Base-by-base conservation (phyloP, 257 asterid genomes). In the Nicotiana obtusifolia region DNA sequence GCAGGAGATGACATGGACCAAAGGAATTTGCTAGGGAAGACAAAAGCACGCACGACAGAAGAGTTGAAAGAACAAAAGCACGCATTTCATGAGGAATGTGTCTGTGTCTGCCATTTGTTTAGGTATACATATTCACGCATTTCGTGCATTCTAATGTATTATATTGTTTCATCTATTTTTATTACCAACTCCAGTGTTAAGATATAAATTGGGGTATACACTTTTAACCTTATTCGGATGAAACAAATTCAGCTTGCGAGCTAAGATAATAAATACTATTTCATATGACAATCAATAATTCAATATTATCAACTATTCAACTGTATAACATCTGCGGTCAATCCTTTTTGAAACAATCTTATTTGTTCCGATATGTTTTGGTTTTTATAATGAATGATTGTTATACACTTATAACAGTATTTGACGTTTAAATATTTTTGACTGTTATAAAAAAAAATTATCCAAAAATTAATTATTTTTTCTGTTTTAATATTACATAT, bases 21-120 rank as follows among this genome's bases (percentile, higher is more conserved):
- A 1, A 44, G 10, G 78, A 71, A 71, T 71, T 37, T 44, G 9
- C 26, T 71, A 44, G 79, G 4, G 41, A 73, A 73, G 76, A 62
- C 35, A 26, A 59, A 44, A 13, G 9, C 56, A 0, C 9, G 22
- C 17, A 56, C 19, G 37, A 17, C 65, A 77, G 22, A 31, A 77
- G 35, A 26, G 53, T 35, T 77, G 81, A 44, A 24, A 73, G 60
- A 66, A 10, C 57, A 35, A 22, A 80, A 37, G 82, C 30, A 80
- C 82, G 62, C 69, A 80, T n/a, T 52, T 80, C 82, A 80, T 80
- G 82, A 47, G 62, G 82, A 61, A 44, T 80, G 82, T 80, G 82
- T 79, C 44, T 79, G 54, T 78, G 82, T 80, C 82, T 80, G 82
- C 76, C 82, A 80, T 26, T 61, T 20, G 19, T 75, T 49, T 24